Conservation (phyloP, 805 yeast genomes). For the Suhomyces faveliae region DNA sequence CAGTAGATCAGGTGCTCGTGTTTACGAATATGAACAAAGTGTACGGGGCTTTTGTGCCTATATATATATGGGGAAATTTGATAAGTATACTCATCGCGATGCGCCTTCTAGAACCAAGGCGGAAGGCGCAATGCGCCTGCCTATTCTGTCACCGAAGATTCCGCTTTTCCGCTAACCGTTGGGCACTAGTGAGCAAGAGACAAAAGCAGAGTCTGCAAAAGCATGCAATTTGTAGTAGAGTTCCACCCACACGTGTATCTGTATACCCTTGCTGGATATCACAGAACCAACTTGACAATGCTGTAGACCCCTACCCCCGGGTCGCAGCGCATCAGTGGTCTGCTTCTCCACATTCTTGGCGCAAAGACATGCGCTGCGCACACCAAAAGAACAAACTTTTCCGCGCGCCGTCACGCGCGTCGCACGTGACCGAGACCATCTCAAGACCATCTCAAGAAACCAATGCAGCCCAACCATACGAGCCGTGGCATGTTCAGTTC, state of each 20-base stretch:
- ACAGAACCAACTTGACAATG: no score
- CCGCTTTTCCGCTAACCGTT: no score
- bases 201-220: no score
- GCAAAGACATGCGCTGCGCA: no score
- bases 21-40: background rate
- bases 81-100: background rate
- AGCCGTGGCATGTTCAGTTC: slow-evolving; percentile 32
- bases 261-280: no score
- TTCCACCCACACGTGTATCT: no score
- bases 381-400: no score
- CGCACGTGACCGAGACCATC: background rate
- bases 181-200: no score
- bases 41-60: background rate
- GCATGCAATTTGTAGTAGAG: no score
- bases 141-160: background rate
- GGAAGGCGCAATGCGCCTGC: slow-evolving; percentile 2
- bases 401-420: background rate
- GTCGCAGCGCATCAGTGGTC: background rate
- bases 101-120: slow-evolving; percentile 1
- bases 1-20: background rate
- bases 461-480: background rate
- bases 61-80: background rate
- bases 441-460: background rate
- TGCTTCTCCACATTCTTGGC: background rate
- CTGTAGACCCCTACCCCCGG: no score